Base-by-base conservation (phyloP, 225 moss, liverwort and hornwort genomes). In the Physcomitrium patens region DNA sequence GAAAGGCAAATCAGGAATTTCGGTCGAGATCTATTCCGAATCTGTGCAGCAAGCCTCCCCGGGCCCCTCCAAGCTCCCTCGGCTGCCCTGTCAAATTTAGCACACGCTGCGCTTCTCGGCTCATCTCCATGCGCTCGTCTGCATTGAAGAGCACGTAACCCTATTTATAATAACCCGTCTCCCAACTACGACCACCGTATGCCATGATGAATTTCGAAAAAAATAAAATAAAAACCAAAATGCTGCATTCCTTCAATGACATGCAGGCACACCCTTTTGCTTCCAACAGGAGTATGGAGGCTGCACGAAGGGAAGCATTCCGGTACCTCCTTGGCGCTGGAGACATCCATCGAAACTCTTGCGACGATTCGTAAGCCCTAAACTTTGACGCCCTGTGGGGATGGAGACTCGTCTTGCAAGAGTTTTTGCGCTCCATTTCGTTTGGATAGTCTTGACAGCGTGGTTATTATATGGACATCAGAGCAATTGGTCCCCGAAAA, bases 361-460 rank as follows among this genome's bases (percentile, higher is more conserved):
- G 22, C 37, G 45, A 45, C 73, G n/a, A 63, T 8, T 50, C 28
- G 37, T 47, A 49, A 52, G 69, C 67, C 17, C 12, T 31, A 54
- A 61, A 26, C 27, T 45, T 12, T 68, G 72, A 68, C 57, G 49
- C n/a, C 45, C 58, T 37, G 31, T 72, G 76, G 76, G 78, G 83
- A 64, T 63, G 64, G 42, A 1, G 27, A 31, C 15, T 7, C 10
- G 1, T 10, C 10, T 37, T 7, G 31, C n/a, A 1, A 28, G 3
- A 56, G 17, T 5, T 26, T 0, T 12, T 46, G 46, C 46, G 14
- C 69, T 73, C 66, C n/a, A 23, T 57, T 56, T 50, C 8, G 19
- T 65, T 57, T 12, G 27, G 67, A 79, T 68, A 44, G 76, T 45
- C 68, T 44, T 51, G 60, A 43, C 71, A 76, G 57, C 18, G 56